These are phyloP conservation scores for Ogataea minuta DNA, from an alignment of 805 yeast genomes.

Conservation along the genomic window DNA sequence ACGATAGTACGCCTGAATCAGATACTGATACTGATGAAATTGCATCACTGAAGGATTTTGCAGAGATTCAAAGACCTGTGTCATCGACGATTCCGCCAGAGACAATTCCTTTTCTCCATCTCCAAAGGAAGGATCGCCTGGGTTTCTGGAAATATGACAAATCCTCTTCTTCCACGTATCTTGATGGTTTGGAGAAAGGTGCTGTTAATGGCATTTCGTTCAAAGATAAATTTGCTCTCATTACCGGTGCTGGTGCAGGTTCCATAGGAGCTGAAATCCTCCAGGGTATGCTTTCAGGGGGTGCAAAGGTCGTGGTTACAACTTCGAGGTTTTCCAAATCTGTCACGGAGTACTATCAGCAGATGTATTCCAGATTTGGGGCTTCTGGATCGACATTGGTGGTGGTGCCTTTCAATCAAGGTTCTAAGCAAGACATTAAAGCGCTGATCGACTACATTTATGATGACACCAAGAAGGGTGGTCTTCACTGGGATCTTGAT, in stretches of 20 bases:
- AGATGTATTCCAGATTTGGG: slow-evolving; percentile 89
- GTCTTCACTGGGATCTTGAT: slow-evolving; percentile 97
- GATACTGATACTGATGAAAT: slow-evolving; percentile 69
- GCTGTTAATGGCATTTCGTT: slow-evolving; percentile 93
- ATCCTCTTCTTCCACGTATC: slow-evolving; percentile 68
- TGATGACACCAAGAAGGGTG: slow-evolving; percentile 77
- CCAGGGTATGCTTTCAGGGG: slow-evolving; percentile 94
- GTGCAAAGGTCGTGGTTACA: slow-evolving; percentile 95
- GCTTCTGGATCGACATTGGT: slow-evolving; percentile 87
- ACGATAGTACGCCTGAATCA: slow-evolving; percentile 45
- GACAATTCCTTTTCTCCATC: slow-evolving; percentile 92
- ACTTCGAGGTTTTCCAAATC: slow-evolving; percentile 93
- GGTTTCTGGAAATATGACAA: slow-evolving; percentile 87
- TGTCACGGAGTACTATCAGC: slow-evolving; percentile 94
- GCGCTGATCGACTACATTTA: slow-evolving; percentile 84
- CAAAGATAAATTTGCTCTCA: slow-evolving; percentile 81
- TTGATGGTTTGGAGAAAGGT: slow-evolving; percentile 89
- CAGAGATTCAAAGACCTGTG: slow-evolving; percentile 69
- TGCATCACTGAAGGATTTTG: slow-evolving; percentile 75
- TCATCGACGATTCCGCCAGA: slow-evolving; percentile 72
- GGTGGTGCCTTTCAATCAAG: slow-evolving; percentile 99
- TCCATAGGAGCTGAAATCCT: slow-evolving; percentile 97
- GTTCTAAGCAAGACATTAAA: slow-evolving; percentile 90
- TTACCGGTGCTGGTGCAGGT: slow-evolving; percentile 99
- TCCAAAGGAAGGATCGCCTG: slow-evolving; percentile 69